Evolutionary conservation across 2,329 filamentous ascomycete genomes (phyloP).

Genomic region (Metarhizium anisopliae): DNA sequence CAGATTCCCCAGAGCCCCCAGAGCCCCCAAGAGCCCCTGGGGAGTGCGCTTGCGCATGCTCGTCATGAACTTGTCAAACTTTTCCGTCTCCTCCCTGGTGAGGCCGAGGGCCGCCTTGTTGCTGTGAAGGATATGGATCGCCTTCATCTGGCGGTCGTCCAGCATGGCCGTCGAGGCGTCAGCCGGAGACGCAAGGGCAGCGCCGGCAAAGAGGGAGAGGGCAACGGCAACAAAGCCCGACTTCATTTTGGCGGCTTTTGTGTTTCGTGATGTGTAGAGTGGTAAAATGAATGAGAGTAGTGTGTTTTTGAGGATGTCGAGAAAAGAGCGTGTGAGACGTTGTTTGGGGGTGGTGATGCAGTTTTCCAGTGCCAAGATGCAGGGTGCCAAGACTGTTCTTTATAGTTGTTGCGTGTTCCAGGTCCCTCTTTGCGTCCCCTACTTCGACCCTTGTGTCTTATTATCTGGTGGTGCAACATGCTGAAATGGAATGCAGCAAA

Average conservation of each 20-base stretch:
- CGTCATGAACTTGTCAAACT: constrained; percentile 4
- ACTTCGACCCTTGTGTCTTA: neutral
- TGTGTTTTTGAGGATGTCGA: neutral
- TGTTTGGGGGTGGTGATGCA: neutral
- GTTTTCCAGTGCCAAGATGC: neutral
- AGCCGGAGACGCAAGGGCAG: constrained; percentile 2
- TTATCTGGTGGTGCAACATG: neutral
- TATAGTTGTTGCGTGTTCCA: neutral
- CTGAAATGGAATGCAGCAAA: neutral
- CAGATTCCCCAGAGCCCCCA: neutral
- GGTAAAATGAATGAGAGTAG: neutral
- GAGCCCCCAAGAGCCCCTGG: neutral
- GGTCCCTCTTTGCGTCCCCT: neutral
- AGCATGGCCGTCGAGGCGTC: neutral
- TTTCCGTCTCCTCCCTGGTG: constrained; percentile 1
- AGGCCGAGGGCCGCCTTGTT: constrained; percentile 3
- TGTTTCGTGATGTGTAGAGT: neutral
- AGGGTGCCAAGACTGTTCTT: neutral
- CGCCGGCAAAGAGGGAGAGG: constrained; percentile 4
- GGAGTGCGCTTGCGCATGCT: neutral
- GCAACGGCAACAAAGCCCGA: neutral
- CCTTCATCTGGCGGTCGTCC: constrained; percentile 4
- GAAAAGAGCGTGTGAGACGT: neutral
- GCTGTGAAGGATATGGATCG: constrained; percentile 1
- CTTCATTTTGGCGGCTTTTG: constrained; percentile 4